Evolutionary conservation across 2,329 filamentous ascomycete species (phyloP).

Genomic region (Drechslerella dactyloides): DNA sequence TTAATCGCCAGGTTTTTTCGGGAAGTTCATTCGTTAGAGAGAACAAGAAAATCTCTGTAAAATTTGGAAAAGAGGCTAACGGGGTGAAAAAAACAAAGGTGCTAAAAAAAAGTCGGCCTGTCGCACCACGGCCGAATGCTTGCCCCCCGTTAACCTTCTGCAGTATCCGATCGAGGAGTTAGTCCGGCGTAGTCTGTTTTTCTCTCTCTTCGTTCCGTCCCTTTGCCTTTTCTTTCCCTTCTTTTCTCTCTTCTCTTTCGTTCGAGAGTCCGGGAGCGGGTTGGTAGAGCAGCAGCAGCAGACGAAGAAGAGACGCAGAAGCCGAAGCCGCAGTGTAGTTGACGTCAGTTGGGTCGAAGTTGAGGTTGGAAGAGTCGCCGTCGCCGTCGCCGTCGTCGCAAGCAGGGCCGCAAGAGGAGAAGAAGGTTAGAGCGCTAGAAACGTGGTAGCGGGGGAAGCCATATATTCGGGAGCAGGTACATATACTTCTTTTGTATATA

Average conservation of each 20-base stretch:
- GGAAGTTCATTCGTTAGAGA: constrained; percentile 45
- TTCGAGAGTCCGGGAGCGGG: constrained; percentile 50
- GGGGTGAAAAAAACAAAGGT: constrained; percentile 26
- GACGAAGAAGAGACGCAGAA: constrained; percentile 27
- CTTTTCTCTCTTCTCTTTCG: constrained; percentile 51
- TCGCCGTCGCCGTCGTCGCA: constrained; percentile 14
- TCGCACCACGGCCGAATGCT: constrained; percentile 46
- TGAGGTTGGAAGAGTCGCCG: neutral
- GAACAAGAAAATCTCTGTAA: constrained; percentile 11
- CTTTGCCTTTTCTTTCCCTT: constrained; percentile 38
- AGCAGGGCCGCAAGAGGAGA: constrained; percentile 7
- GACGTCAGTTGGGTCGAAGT: constrained; percentile 8
- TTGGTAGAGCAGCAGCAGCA: constrained; percentile 37
- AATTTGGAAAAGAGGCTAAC: constrained; percentile 42
- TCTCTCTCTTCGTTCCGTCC: constrained; percentile 34
- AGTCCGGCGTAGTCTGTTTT: constrained; percentile 30
- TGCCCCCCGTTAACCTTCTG: constrained; percentile 33
- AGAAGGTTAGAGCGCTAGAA: constrained; percentile 11
- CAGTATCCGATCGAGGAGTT: constrained; percentile 46
- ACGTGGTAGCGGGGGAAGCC: neutral
- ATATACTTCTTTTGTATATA: constrained; percentile 12
- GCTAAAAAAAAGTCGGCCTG: constrained; percentile 40
- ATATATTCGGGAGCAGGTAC: constrained; percentile 6
- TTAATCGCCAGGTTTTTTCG: constrained; percentile 44
- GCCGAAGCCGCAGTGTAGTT: constrained; percentile 28